These are phyloP conservation scores for Eremothecium sinecaudum DNA, from an alignment of 1,139 yeast species.

Conservation along the genomic window DNA sequence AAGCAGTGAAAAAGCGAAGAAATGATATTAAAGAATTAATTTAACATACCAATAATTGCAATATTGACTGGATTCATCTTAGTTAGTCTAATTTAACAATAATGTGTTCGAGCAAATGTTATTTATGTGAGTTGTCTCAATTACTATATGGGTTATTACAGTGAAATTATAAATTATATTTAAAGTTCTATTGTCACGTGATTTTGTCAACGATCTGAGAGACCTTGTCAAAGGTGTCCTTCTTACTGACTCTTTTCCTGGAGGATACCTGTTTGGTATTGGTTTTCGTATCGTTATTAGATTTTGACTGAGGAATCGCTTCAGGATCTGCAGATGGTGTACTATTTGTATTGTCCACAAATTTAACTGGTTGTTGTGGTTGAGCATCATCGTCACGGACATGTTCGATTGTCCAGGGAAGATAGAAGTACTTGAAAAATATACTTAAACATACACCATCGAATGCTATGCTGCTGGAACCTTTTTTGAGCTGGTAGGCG, in stretches of 20 bases:
- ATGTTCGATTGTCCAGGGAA: constrained; percentile 16
- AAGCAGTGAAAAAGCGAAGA: too few species aligned
- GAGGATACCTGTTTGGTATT: constrained; percentile 7
- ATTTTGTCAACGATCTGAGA: constrained; percentile 21
- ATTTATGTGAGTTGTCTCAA: too few species aligned
- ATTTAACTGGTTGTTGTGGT: constrained; percentile 3
- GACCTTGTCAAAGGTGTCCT: constrained; percentile 29
- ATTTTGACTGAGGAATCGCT: constrained; percentile 1
- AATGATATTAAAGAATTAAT: not conserved
- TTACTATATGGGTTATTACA: too few species aligned
- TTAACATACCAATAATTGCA: constrained; percentile 38
- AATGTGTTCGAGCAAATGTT: too few species aligned
- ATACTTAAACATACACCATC: constrained; percentile 27
- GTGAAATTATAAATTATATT: too few species aligned
- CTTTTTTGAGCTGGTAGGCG: constrained; percentile 27
- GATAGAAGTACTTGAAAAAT: constrained; percentile 25
- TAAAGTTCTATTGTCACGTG: constrained; percentile 3
- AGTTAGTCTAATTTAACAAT: too few species aligned
- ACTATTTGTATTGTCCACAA: constrained; percentile 3
- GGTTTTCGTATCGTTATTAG: constrained; percentile 1
- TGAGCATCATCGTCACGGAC: constrained; percentile 8
- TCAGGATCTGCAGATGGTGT: constrained; percentile 1
- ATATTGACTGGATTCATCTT: constrained; percentile 33
- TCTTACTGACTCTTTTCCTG: constrained; percentile 28
- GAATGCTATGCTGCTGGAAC: constrained; percentile 27